Evolutionary conservation across 441 rosid species (phyloP).

Genomic region (Euphorbia schlechtendalii): DNA sequence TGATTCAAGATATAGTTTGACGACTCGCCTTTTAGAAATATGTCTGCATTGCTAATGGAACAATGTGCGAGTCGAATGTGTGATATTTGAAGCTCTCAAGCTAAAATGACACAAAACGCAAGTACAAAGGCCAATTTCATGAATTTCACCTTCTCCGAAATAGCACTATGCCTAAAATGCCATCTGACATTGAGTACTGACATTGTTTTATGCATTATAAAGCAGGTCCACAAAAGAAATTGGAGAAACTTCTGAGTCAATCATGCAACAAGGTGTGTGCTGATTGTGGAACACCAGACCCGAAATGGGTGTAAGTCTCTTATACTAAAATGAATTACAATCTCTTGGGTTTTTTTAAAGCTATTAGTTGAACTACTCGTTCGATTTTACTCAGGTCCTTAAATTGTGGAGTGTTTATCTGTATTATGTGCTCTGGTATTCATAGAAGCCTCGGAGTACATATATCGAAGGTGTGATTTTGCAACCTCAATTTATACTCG

Average conservation of each 20-base stretch:
- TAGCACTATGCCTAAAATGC: neutral
- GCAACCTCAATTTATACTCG: neutral
- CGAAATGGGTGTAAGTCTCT: conserved; percentile 94
- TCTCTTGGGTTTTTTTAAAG: neutral
- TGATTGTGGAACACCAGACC: conserved; percentile 94
- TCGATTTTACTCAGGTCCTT: conserved; percentile 50
- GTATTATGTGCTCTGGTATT: conserved; percentile 95
- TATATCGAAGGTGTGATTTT: conserved; percentile 64
- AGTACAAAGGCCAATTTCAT: too few species aligned
- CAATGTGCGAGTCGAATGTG: too few species aligned
- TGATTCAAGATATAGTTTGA: too few species aligned
- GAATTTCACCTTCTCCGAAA: neutral
- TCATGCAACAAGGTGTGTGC: conserved; percentile 71
- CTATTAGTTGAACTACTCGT: neutral
- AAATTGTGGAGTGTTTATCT: conserved; percentile 74
- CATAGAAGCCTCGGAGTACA: conserved; percentile 99
- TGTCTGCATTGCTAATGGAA: too few species aligned
- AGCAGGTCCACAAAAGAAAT: conserved; percentile 53
- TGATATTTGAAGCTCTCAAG: too few species aligned
- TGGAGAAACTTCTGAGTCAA: conserved; percentile 49
- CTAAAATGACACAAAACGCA: too few species aligned
- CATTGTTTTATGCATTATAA: conserved; percentile 14
- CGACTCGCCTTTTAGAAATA: too few species aligned
- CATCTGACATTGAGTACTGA: neutral
- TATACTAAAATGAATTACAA: neutral